A percentile compares a stretch with the other conserved stretches of the same genome.
Evolutionary conservation across 139 green algal genomes (phyloP).

Genomic region (Haematococcus lacustris): DNA sequence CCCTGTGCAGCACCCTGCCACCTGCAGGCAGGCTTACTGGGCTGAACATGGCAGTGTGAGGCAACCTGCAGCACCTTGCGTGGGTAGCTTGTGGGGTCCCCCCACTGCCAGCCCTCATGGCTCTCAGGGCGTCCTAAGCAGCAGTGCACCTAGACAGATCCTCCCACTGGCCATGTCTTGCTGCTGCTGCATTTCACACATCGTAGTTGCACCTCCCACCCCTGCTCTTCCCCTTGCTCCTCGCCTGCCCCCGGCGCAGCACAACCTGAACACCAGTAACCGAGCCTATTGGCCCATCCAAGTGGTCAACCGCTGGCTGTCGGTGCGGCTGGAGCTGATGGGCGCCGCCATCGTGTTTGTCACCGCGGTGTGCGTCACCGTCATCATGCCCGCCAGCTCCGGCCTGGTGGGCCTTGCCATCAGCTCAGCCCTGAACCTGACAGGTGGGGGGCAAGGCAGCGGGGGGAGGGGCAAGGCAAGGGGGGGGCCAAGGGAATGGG

Average conservation of each 20-base stretch:
- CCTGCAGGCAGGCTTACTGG: no score
- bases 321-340: slow-evolving; percentile 85
- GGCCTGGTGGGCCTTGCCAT: slow-evolving; percentile 85
- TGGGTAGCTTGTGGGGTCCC: neutral
- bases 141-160: neutral
- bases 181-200: neutral
- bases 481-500: no score
- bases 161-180: neutral
- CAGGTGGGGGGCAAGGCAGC: no score
- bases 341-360: slow-evolving; percentile 55
- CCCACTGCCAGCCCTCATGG: neutral
- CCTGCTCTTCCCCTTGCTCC: neutral
- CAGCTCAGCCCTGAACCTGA: slow-evolving; percentile 79
- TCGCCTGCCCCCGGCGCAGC: slow-evolving; percentile 6
- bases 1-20: no score
- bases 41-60: no score
- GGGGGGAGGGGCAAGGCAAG: no score
- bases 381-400: slow-evolving; percentile 48
- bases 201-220: no score
- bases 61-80: neutral
- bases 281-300: slow-evolving; percentile 55
- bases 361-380: slow-evolving; percentile 45
- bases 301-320: slow-evolving; percentile 86
- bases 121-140: neutral
- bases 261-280: slow-evolving; percentile 61